phyloP scores from a whole-genome alignment of 148 eudicot genomes.

The Rhododendron henanense region DNA sequence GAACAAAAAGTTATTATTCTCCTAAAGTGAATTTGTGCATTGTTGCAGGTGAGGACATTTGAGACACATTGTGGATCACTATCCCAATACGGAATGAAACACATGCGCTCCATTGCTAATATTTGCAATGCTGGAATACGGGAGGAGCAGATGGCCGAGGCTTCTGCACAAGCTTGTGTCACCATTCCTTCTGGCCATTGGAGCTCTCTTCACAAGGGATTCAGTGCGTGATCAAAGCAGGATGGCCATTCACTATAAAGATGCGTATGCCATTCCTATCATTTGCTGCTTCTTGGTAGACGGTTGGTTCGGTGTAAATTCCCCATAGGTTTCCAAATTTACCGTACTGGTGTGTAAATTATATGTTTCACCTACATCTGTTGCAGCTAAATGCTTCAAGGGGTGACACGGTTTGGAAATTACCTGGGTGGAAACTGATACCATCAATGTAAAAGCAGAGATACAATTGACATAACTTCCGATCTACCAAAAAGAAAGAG shows the following conservation, averaged over 20 bases:
- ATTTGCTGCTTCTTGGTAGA: background rate
- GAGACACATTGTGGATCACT: constrained; percentile 86
- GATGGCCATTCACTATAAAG: background rate
- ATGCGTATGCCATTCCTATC: background rate
- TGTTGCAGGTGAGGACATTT: constrained; percentile 57
- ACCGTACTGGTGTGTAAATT: background rate
- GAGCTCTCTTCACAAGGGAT: constrained; percentile 86
- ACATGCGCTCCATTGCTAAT: constrained; percentile 93
- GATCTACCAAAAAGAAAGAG: no score
- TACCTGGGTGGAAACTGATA: background rate
- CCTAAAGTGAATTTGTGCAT: constrained; percentile 17
- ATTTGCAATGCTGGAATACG: constrained; percentile 81
- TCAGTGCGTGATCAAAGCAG: constrained; percentile 49
- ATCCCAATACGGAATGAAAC: constrained; percentile 99
- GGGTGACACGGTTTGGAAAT: background rate
- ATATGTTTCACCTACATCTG: background rate
- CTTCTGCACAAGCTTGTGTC: constrained; percentile 77
- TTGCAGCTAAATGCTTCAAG: background rate
- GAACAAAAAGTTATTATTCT: background rate
- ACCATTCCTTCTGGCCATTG: constrained; percentile 60
- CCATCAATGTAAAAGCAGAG: background rate
- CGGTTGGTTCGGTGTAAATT: background rate
- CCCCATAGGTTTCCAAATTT: background rate
- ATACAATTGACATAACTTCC: background rate
- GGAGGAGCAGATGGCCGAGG: constrained; percentile 72